Evolutionary conservation across 1,284 basidiomycete species (phyloP).

Genomic region (Moesziomyces sp.): DNA sequence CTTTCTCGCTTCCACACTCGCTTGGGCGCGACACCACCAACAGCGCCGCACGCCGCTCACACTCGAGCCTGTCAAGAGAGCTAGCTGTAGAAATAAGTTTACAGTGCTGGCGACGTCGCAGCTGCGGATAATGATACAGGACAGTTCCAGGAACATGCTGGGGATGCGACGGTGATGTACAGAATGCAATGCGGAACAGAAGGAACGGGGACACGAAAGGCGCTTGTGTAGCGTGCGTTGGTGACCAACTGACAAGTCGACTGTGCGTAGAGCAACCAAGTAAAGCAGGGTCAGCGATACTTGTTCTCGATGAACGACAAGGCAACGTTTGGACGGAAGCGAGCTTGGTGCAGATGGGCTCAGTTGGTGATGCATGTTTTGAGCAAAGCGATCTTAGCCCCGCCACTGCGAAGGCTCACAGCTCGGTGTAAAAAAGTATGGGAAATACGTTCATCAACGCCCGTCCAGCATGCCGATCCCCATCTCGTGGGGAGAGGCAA

Average conservation of each 20-base stretch:
- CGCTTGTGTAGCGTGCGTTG: too few relatives aligned
- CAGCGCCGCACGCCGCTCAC: too few relatives aligned
- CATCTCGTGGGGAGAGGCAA: neutral
- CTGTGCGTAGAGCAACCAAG: constrained; percentile 1
- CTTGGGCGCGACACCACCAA: too few relatives aligned
- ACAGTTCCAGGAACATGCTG: constrained; percentile 3
- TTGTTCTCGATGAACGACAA: neutral
- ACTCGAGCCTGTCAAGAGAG: too few relatives aligned
- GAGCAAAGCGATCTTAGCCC: constrained; percentile 53
- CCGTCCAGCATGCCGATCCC: constrained; percentile 2
- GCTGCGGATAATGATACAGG: constrained; percentile 6
- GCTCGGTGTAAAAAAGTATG: constrained; percentile 52
- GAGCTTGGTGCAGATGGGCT: constrained; percentile 15
- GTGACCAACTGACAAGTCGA: too few relatives aligned
- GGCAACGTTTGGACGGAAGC: constrained; percentile 1
- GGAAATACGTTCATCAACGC: constrained; percentile 54
- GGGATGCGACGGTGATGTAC: constrained; percentile 21
- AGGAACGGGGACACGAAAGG: too few relatives aligned
- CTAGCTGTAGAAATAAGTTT: too few relatives aligned
- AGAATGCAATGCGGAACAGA: constrained; percentile 26
- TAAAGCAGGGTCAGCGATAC: constrained; percentile 8
- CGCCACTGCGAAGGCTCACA: constrained; percentile 56
- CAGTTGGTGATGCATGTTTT: constrained; percentile 59
- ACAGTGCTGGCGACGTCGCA: too few relatives aligned
- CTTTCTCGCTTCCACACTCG: too few relatives aligned